Base-by-base conservation (phyloP, 805 yeast species). In the Saccharomyces kudriavzevii region DNA sequence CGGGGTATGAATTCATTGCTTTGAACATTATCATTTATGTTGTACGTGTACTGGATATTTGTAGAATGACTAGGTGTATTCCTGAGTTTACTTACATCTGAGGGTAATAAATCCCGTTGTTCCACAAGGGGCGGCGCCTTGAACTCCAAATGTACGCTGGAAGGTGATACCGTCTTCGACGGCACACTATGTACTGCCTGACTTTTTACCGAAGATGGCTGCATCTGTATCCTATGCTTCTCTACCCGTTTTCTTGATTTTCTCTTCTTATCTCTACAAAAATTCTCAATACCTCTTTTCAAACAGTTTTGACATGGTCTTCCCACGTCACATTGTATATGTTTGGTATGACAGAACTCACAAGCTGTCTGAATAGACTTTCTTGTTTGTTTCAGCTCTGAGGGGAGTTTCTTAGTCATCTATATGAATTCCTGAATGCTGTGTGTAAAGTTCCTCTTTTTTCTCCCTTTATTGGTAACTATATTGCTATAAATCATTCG, bases 221-320 rank as follows among this genome's bases (percentile, higher is more conserved):
- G 13, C 3, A 13, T 6, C 4, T 35, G 43, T 5, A 17, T 35
- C 24, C 10, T 13, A 35, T 35, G 24, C 24, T 35, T 35, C 22
- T 35, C 43, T 27, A 22, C 51, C 28, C 56, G 48, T 49, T 52
- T 56, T 31, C 61, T 50, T 8, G 55, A 40, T 62, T 81, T 83
- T 27, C 89, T 67, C 40, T 75, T 77, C 5, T 82, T 79, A 63
- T 85, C 87, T 40, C 70, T 71, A 65, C 94, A 86, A 11, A 73
- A 61, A 52, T 74, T 77, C 1, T 72, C 77, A n/a, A 81, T 65
- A 24, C 81, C 80, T 53, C 91, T 68, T 63, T 85, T 85, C 22
- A 75, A 60, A 68, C 94, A 86, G 64, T 86, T 86, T 58, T 76
- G 76, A 61, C 92, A 86, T 0, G 94, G 92, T 54, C 94, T 70